These are phyloP conservation scores for Fusarium sp. DNA, from an alignment of 2,329 filamentous ascomycete species.

Conservation along the genomic window DNA sequence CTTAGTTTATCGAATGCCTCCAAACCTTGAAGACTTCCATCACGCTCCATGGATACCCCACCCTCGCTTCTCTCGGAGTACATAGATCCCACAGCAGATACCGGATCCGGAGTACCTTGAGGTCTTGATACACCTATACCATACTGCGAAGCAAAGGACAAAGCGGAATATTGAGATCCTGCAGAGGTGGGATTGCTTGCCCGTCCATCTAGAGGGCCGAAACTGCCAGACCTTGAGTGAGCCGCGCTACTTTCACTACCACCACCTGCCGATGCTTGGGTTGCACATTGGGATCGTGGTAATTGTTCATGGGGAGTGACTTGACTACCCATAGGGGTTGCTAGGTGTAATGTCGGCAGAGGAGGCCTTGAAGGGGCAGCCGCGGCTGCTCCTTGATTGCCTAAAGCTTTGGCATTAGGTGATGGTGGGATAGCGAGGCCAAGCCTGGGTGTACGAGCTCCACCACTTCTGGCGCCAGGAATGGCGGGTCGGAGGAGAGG, in stretches of 20 bases:
- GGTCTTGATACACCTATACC: constrained; percentile 73
- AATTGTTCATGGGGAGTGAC: constrained; percentile 75
- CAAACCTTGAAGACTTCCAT: constrained; percentile 80
- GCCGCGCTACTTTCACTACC: constrained; percentile 83
- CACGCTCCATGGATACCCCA: constrained; percentile 80
- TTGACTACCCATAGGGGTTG: constrained; percentile 87
- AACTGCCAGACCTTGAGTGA: constrained; percentile 85
- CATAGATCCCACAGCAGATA: constrained; percentile 86
- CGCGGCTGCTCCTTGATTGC: constrained; percentile 54
- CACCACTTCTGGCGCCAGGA: constrained; percentile 72
- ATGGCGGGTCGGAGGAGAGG: constrained; percentile 86
- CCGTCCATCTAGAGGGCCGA: constrained; percentile 78
- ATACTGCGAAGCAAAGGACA: constrained; percentile 81
- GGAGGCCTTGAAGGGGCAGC: constrained; percentile 58
- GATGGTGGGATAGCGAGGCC: constrained; percentile 92
- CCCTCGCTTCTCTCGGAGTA: constrained; percentile 85
- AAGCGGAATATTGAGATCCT: constrained; percentile 84
- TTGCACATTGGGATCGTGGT: constrained; percentile 60
- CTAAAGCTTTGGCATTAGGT: constrained; percentile 81
- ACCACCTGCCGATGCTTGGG: constrained; percentile 73
- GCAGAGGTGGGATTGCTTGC: constrained; percentile 86
- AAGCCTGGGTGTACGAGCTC: constrained; percentile 76
- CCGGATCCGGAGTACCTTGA: constrained; percentile 80
- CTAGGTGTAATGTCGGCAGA: constrained; percentile 83
- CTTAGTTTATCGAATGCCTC: constrained; percentile 83